Conservation (phyloP, 495 filamentous ascomycete species). For the Hyaloscypha variabilis region DNA sequence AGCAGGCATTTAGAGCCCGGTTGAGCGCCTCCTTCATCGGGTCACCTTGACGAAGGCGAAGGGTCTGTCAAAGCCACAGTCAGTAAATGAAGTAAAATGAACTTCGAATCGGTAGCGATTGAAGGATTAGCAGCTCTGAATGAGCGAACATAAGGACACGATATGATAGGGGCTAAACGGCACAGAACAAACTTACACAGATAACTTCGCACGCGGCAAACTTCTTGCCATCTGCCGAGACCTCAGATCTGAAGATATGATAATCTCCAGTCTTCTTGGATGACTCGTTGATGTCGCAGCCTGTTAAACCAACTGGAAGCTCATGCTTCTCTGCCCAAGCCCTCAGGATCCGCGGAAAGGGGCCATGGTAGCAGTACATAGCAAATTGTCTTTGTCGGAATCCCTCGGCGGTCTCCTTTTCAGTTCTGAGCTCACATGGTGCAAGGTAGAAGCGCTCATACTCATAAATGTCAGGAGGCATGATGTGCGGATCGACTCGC, state of each 20-base stretch:
- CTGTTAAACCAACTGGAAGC: not conserved
- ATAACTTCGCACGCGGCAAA: slow-evolving; percentile 1
- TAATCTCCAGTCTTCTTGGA: slow-evolving; percentile 23
- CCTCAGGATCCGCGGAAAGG: slow-evolving; percentile 6
- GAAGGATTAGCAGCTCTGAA: too few species aligned
- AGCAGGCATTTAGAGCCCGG: slow-evolving; percentile 17
- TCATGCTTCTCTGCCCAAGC: slow-evolving; percentile 9
- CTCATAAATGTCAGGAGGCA: not conserved
- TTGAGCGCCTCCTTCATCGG: slow-evolving; percentile 10
- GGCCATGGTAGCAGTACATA: slow-evolving; percentile 17
- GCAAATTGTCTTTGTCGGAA: slow-evolving; percentile 24
- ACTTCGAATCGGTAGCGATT: too few species aligned
- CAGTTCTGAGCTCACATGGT: not conserved
- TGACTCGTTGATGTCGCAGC: not conserved
- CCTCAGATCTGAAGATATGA: slow-evolving; percentile 22
- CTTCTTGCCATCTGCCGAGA: not conserved
- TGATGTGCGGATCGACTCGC: not conserved
- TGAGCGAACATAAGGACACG: not conserved
- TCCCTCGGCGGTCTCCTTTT: slow-evolving; percentile 14
- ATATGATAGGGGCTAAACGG: not conserved
- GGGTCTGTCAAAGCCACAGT: not conserved
- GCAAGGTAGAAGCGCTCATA: not conserved
- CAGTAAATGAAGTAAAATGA: not conserved
- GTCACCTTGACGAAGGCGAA: slow-evolving; percentile 9
- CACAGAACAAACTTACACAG: slow-evolving; percentile 11